phyloP scores from a whole-genome alignment of 192 early-diverging fungal genomes.

The Spizellomyces punctatus region DNA sequence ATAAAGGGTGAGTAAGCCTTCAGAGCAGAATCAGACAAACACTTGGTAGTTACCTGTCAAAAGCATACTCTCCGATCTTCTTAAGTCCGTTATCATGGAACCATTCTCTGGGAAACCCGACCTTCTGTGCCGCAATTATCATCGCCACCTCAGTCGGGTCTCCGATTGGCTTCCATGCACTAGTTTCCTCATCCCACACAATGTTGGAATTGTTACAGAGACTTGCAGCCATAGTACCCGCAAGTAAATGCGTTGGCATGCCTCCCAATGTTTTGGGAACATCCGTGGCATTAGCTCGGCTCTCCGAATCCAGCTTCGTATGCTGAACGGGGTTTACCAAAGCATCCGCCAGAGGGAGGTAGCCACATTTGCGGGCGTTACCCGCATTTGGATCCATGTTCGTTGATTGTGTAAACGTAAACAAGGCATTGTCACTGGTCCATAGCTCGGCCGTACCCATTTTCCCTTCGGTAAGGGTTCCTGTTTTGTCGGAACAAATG shows the following conservation, averaged over 20 bases:
- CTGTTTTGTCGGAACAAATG: slow-evolving; percentile 97
- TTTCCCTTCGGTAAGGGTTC: slow-evolving; percentile 96
- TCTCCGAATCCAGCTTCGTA: background rate
- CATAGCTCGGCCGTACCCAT: slow-evolving; percentile 91
- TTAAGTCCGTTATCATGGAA: slow-evolving; percentile 64
- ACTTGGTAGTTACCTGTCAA: slow-evolving; percentile 60
- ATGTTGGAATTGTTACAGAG: slow-evolving; percentile 89
- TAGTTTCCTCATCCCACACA: slow-evolving; percentile 53
- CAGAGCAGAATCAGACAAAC: slow-evolving; percentile 4
- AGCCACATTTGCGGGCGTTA: slow-evolving; percentile 17
- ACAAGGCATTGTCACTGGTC: slow-evolving; percentile 73
- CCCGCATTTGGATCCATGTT: slow-evolving; percentile 44
- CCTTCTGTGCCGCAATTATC: slow-evolving; percentile 82
- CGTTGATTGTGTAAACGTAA: slow-evolving; percentile 65
- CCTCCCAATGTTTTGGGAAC: slow-evolving; percentile 47
- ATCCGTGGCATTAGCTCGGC: slow-evolving; percentile 35
- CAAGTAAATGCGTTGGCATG: slow-evolving; percentile 54
- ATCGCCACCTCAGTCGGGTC: slow-evolving; percentile 97
- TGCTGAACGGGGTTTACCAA: slow-evolving; percentile 14
- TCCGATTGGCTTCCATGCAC: slow-evolving; percentile 74
- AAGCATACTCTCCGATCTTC: slow-evolving; percentile 82
- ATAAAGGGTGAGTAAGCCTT: background rate
- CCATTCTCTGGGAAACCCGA: slow-evolving; percentile 66
- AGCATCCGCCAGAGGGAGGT: slow-evolving; percentile 23
- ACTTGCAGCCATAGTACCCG: slow-evolving; percentile 71